Evolutionary conservation across 2,329 filamentous ascomycete species (phyloP), one percentile per base, ranked within the genome.

Genomic region (Tympanopsis confertula): DNA sequence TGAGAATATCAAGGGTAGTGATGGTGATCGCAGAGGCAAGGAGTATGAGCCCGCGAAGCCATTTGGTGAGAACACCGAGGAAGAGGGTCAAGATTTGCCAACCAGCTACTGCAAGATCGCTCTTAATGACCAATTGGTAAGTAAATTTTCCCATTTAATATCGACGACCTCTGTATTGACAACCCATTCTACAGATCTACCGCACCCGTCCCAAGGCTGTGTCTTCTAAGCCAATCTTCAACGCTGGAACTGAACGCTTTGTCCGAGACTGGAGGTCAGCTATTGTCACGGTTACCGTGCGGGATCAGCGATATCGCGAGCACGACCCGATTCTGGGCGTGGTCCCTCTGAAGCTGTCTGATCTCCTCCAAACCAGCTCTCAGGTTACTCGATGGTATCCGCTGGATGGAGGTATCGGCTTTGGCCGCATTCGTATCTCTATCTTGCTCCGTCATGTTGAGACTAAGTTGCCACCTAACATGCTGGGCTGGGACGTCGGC

Each of bases 211-310:
- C 82, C 0, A 86, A 87, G 56, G 82, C 82, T 1, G 84, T 85
- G 58, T 86, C 85, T 43, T 69, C 76, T 0, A 85, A 84, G 47
- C 82, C 82, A 0, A 86, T 86, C 55, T 86, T 82, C 64, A 86
- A 86, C 45, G 82, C 82, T 3, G 78, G 78, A 4, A 83, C 75
- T 2, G 82, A 87, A 52, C 70, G 78, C 4, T 84, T 85, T 44
- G 67, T 86, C 28, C 65, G 73, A 12, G 76, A 86, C 50, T 85
- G 80, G 70, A 65, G 63, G 13, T 73, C 68, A 12, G 70, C 77
- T 2, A 80, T 86, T 51, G 63, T 86, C 20, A 78, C 82, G 44
- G 59, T 87, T 20, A 66, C 70, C 1, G 78, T 85, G 2, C 69
- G 79, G 10, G 82, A 86, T 50, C 65, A 73, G 15, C 68, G 81